phyloP scores from a whole-genome alignment of 2,329 filamentous ascomycete genomes.

The Cladosporium sp. region DNA sequence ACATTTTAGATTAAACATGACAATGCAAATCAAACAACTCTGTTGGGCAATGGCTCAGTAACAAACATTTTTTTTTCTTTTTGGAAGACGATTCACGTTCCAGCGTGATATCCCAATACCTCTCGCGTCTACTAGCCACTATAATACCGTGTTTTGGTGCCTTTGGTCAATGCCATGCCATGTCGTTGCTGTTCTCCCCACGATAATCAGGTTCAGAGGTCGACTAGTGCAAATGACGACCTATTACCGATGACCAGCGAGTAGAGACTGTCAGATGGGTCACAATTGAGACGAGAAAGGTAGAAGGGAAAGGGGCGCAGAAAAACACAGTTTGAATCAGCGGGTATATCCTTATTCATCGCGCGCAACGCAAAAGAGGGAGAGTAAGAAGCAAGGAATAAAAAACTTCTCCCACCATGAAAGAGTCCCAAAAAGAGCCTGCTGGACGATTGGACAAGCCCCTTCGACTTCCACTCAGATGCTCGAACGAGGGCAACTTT shows the following conservation, averaged over 20 bases:
- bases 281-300: not conserved
- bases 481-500: conserved; percentile 1
- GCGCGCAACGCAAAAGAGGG: conserved; percentile 16
- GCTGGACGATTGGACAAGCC: not conserved
- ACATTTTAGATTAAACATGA: conserved; percentile 40
- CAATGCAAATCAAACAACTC: too few species aligned
- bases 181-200: too few species aligned
- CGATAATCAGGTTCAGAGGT: not conserved
- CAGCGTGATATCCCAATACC: not conserved
- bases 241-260: too few species aligned
- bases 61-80: not conserved
- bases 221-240: not conserved
- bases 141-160: not conserved
- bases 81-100: not conserved
- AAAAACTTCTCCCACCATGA: not conserved
- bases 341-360: conserved; percentile 21
- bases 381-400: not conserved
- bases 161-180: not conserved
- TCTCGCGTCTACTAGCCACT: not conserved
- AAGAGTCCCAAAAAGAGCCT: not conserved
- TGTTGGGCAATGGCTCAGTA: not conserved
- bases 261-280: not conserved
- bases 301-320: not conserved
- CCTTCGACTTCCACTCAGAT: not conserved
- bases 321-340: conserved; percentile 13